Percentiles rank a stretch among this genome's conserved stretches.
Evolutionary conservation across 768 basidiomycete genomes (phyloP).

Genomic region (Crucibulum laeve): DNA sequence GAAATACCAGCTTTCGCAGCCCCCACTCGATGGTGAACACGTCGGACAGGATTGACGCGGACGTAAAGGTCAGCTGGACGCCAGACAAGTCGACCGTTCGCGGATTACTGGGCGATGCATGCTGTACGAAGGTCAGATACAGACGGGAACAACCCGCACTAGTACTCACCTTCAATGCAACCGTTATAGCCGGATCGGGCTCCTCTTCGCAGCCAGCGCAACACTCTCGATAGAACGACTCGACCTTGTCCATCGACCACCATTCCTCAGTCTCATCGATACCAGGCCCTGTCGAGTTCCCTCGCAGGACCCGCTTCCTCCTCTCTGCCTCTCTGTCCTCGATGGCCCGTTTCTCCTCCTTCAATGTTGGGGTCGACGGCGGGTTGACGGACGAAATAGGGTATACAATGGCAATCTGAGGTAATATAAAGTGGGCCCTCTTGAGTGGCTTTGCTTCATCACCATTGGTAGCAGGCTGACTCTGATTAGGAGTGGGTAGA

Average conservation of each 20-base stretch:
- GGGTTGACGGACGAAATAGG: constrained; percentile 84
- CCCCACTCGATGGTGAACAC: constrained; percentile 94
- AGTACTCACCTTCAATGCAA: constrained; percentile 61
- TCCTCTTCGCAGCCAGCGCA: constrained; percentile 73
- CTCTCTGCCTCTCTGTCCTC: constrained; percentile 73
- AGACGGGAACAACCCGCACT: not conserved
- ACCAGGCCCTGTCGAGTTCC: constrained; percentile 35
- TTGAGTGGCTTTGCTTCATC: constrained; percentile 62
- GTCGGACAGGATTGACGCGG: constrained; percentile 83
- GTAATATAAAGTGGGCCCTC: constrained; percentile 88
- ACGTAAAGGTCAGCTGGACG: constrained; percentile 63
- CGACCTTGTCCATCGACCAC: constrained; percentile 86
- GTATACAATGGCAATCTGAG: constrained; percentile 82
- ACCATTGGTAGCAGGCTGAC: constrained; percentile 28
- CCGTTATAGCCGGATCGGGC: constrained; percentile 60
- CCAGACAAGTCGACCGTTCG: constrained; percentile 79
- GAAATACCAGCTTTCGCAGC: constrained; percentile 75
- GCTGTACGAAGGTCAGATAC: constrained; percentile 25
- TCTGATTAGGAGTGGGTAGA: constrained; percentile 51
- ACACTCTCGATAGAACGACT: constrained; percentile 83
- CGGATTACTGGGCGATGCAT: constrained; percentile 50
- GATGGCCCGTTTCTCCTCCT: constrained; percentile 79
- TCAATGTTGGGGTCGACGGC: constrained; percentile 72
- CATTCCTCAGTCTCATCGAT: constrained; percentile 49
- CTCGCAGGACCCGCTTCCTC: constrained; percentile 59